Evolutionary conservation across 1,139 yeast species (phyloP), one percentile per base, ranked within the genome.

Genomic region (Nakaseomyces glabratus): DNA sequence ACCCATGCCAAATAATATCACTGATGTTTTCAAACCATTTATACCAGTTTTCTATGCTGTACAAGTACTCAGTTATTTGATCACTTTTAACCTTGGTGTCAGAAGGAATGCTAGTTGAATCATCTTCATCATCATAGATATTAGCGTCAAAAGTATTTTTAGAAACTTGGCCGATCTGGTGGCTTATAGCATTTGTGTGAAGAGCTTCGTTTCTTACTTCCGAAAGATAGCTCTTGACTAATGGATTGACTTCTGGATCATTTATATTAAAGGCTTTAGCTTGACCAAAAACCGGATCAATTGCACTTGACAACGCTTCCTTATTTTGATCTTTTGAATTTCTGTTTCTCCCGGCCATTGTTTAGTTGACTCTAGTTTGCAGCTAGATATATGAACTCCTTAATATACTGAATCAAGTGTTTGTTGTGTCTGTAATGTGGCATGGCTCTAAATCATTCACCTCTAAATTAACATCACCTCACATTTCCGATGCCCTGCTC

Each of bases 231-330:
- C 31, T 18, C 4, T 49, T 23, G 2, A 44, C 57, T 18, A 38
- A 41, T 4, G 58, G 58, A 34, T 52, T 38, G 1, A 55, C 60
- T 4, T 28, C 35, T 1, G 44, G 38, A 30, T 47, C 54, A 15
- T 41, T 39, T 8, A 52, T 28, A 4, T 46, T 46, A 41, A 56
- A 54, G 3, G 45, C 58, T 11, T 45, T 39, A 4, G 40, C 33
- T 36, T 56, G 60, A 2, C 59, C 60, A 44, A 52, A 55, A 5
- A 46, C 24, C 1, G 52, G 43, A 35, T 53, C 58, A n/a, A n/a
- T n/a, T n/a, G n/a, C n/a, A n/a, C n/a, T n/a, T n/a, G n/a, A n/a
- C n/a, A n/a, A n/a, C n/a, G n/a, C n/a, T n/a, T n/a, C n/a, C n/a
- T n/a, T n/a, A n/a, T n/a, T n/a, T n/a, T n/a, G n/a, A n/a, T n/a